Evolutionary conservation across 331 rosid species (phyloP).

Genomic region (Pyracantha coccinea): DNA sequence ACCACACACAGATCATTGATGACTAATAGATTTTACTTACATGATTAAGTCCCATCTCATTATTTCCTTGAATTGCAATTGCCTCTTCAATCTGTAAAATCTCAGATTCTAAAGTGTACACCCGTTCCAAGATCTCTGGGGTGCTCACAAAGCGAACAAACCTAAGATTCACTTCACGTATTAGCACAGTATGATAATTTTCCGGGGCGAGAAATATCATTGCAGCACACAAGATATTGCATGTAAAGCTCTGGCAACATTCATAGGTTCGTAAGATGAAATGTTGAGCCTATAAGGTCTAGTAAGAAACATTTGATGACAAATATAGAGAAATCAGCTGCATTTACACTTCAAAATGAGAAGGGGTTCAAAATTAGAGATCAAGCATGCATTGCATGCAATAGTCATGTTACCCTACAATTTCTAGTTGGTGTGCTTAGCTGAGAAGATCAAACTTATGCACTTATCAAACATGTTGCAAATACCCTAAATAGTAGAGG

Average conservation of each 20-base stretch:
- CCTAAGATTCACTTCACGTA: slow-evolving; percentile 28
- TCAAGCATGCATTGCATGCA: slow-evolving; percentile 11
- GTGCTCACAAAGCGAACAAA: slow-evolving; percentile 97
- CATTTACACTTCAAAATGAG: neutral
- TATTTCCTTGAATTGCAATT: slow-evolving; percentile 80
- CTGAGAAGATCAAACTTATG: neutral
- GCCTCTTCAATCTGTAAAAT: slow-evolving; percentile 96
- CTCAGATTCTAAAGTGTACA: slow-evolving; percentile 77
- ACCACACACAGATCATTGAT: slow-evolving; percentile 2
- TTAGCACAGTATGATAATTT: slow-evolving; percentile 13
- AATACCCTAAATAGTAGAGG: neutral
- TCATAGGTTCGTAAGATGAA: neutral
- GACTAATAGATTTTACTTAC: slow-evolving; percentile 36
- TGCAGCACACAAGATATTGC: slow-evolving; percentile 5
- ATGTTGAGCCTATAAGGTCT: neutral
- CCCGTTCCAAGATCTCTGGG: slow-evolving; percentile 95
- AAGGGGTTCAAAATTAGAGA: neutral
- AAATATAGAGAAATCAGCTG: neutral
- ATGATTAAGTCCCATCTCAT: slow-evolving; percentile 40
- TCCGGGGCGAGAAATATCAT: neutral
- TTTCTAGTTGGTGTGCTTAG: neutral
- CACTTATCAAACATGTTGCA: neutral
- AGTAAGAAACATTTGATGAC: neutral
- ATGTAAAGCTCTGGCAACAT: slow-evolving; percentile 10
- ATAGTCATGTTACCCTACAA: neutral